A percentile compares a stretch with the other conserved stretches of the same genome.
phyloP scores from a whole-genome alignment of 257 asterid genomes.

The Anisodus acutangulus region DNA sequence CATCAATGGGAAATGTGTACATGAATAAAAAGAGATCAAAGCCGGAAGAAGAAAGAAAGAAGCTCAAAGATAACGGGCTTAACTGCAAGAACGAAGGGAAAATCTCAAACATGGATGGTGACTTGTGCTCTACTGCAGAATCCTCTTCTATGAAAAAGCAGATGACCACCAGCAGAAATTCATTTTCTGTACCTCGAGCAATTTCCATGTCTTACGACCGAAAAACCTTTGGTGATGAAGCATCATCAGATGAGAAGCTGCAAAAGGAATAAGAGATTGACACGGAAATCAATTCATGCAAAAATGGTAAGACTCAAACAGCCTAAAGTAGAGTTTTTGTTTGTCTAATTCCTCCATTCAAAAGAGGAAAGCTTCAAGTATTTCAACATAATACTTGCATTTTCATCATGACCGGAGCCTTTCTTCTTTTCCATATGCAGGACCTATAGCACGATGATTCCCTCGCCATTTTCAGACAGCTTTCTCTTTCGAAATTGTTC shows the following conservation, averaged over 20 bases:
- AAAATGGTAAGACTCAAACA: conserved; percentile 43
- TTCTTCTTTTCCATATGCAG: conserved; percentile 26
- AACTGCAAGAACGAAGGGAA: conserved; percentile 34
- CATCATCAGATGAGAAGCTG: conserved; percentile 42
- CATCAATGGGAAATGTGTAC: conserved; percentile 53
- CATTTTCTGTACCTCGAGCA: conserved; percentile 62
- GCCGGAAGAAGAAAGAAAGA: conserved; percentile 42
- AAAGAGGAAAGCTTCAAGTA: not conserved
- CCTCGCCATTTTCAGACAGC: not conserved
- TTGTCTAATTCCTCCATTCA: not conserved
- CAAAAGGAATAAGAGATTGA: conserved; percentile 47
- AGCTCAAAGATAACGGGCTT: conserved; percentile 35
- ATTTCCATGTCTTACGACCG: conserved; percentile 44
- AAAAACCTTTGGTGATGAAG: conserved; percentile 38
- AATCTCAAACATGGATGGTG: conserved; percentile 50
- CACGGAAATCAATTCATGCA: conserved; percentile 50
- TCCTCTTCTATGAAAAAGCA: conserved; percentile 65
- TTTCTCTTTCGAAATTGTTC: not conserved
- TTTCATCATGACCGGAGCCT: not conserved
- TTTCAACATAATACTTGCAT: not conserved
- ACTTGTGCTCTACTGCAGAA: conserved; percentile 87
- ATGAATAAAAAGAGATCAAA: conserved; percentile 56
- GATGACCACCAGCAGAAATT: conserved; percentile 43
- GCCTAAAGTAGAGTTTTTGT: not conserved
- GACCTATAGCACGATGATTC: conserved; percentile 28